Evolutionary conservation across 2,329 filamentous ascomycete genomes (phyloP).

Genomic region (Colletotrichum siamense): DNA sequence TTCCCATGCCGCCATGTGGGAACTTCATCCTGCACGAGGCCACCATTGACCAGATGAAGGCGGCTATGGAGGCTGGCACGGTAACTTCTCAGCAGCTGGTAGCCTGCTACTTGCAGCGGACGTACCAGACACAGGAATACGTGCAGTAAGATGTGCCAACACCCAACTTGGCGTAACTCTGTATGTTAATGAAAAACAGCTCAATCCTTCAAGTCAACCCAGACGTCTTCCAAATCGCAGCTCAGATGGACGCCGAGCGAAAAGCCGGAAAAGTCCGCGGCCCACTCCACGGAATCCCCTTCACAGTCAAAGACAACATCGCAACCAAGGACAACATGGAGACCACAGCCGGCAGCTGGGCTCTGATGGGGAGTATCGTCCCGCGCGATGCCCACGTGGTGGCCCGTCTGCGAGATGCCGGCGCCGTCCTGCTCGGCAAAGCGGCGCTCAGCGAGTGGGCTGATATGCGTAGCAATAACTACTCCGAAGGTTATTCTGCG

Average conservation of each 20-base stretch:
- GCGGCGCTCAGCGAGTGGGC: constrained; percentile 77
- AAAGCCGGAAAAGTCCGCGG: constrained; percentile 60
- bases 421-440: constrained; percentile 75
- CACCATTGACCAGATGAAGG: constrained; percentile 71
- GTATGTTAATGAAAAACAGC: constrained; percentile 31
- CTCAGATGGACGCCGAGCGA: constrained; percentile 65
- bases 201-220: constrained; percentile 72
- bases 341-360: constrained; percentile 75
- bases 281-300: constrained; percentile 77
- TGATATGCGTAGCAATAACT: constrained; percentile 70
- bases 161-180: not conserved
- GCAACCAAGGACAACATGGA: constrained; percentile 73
- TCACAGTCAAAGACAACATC: constrained; percentile 78
- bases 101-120: constrained; percentile 66
- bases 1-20: constrained; percentile 68
- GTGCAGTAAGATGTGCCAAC: constrained; percentile 52
- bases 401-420: constrained; percentile 63
- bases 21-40: constrained; percentile 70
- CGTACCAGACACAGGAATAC: constrained; percentile 68
- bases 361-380: constrained; percentile 68
- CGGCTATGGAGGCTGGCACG: constrained; percentile 55
- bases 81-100: constrained; percentile 65
- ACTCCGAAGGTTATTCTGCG: constrained; percentile 71
- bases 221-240: constrained; percentile 68
- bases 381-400: constrained; percentile 74